Conservation (phyloP, 352 stramenopile species). For the Phytophthora pini region DNA sequence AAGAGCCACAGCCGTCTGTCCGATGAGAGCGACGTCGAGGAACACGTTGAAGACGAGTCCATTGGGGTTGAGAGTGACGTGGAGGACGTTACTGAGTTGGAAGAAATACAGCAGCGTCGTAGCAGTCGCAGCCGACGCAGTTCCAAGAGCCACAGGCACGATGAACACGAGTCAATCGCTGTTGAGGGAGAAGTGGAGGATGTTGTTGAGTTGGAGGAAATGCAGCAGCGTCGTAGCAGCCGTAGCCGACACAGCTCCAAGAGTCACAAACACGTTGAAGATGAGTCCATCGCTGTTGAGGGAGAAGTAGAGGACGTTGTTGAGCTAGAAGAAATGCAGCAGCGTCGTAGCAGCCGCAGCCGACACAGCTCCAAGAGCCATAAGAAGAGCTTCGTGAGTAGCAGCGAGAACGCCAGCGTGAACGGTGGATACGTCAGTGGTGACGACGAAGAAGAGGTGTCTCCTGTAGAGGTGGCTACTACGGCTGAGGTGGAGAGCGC, state of each 20-base stretch:
- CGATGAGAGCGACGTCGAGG: conserved; percentile 36
- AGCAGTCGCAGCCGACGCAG: conserved; percentile 36
- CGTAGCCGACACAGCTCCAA: conserved; percentile 32
- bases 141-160: conserved; percentile 28
- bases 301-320: conserved; percentile 14
- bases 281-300: conserved; percentile 26
- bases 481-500: conserved; percentile 20
- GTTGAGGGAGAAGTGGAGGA: conserved; percentile 29
- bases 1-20: conserved; percentile 33
- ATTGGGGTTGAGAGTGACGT: conserved; percentile 29
- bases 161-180: conserved; percentile 7
- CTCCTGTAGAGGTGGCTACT: not conserved
- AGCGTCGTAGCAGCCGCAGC: conserved; percentile 34
- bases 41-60: conserved; percentile 32
- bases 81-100: conserved; percentile 18
- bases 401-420: conserved; percentile 23
- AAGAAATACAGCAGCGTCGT: conserved; percentile 21
- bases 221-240: conserved; percentile 26
- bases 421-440: conserved; percentile 29
- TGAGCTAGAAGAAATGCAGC: conserved; percentile 22
- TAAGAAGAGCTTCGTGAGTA: conserved; percentile 44
- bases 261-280: conserved; percentile 19
- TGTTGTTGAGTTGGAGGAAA: conserved; percentile 23
- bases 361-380: conserved; percentile 30
- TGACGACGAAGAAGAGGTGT: conserved; percentile 18